These are phyloP conservation scores for Hevea brasiliensis DNA, from an alignment of 345 rosid species.

Conservation along the genomic window DNA sequence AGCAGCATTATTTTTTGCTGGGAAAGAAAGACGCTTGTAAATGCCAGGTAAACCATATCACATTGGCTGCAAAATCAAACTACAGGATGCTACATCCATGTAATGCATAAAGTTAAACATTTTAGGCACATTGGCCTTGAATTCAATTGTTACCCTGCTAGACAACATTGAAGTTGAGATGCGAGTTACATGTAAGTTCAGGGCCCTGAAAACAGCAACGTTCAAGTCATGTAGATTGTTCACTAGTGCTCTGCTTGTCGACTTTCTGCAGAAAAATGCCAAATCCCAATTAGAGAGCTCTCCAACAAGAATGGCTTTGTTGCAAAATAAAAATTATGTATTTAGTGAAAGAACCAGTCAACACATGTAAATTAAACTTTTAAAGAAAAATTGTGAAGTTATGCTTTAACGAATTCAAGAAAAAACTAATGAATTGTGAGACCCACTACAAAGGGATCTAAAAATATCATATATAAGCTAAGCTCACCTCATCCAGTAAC, in stretches of 20 bases:
- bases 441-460: background rate
- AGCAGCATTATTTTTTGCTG: background rate
- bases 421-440: background rate
- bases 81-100: background rate
- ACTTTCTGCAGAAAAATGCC: slow-evolving; percentile 31
- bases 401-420: background rate
- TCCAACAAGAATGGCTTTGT: background rate
- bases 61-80: background rate
- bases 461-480: background rate
- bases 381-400: background rate
- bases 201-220: background rate
- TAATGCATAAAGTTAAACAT: background rate
- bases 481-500: background rate
- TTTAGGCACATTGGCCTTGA: background rate
- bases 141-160: background rate
- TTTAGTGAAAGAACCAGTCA: background rate
- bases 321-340: slow-evolving; percentile 1
- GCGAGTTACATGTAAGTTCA: background rate
- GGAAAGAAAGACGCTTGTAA: background rate
- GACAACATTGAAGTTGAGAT: slow-evolving; percentile 2
- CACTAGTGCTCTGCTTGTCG: slow-evolving; percentile 25
- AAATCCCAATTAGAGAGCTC: background rate
- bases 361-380: background rate
- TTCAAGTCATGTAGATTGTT: slow-evolving; percentile 26
- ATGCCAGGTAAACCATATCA: background rate